These are phyloP conservation scores for Aspergillus thermomutatus DNA, from an alignment of 2,329 filamentous ascomycete species.

Conservation along the genomic window DNA sequence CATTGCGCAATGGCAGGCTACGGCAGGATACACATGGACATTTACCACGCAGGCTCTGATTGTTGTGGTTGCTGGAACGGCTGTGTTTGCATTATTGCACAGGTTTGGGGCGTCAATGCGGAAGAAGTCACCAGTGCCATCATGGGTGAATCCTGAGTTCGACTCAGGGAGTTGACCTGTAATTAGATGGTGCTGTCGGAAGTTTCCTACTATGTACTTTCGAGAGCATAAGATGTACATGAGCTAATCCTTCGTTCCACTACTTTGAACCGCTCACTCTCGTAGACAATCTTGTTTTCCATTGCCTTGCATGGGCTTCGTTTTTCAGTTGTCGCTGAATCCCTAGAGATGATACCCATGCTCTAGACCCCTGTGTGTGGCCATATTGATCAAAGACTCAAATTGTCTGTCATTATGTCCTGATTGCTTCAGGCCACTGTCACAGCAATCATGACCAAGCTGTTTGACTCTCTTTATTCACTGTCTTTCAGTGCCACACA, in stretches of 20 bases:
- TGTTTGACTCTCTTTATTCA: background rate
- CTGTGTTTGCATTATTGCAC: slow-evolving; percentile 40
- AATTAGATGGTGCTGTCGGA: background rate
- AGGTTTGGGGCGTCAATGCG: slow-evolving; percentile 40
- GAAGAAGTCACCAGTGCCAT: slow-evolving; percentile 34
- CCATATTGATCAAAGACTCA: no score
- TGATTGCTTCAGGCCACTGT: no score
- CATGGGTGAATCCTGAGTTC: slow-evolving; percentile 48
- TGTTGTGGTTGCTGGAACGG: slow-evolving; percentile 38
- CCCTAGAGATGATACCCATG: no score
- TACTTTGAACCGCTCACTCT: no score
- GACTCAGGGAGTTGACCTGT: slow-evolving; percentile 13
- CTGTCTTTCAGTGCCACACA: background rate
- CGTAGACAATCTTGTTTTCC: no score
- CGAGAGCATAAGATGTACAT: no score
- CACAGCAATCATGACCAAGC: background rate
- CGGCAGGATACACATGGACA: slow-evolving; percentile 50
- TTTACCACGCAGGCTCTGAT: slow-evolving; percentile 50
- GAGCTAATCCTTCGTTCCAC: no score
- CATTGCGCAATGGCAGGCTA: slow-evolving; percentile 48
- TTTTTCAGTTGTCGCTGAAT: no score
- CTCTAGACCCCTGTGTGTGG: no score
- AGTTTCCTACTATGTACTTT: background rate
- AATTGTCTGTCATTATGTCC: background rate
- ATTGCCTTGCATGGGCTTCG: no score